Conservation (phyloP, 2,329 filamentous ascomycete genomes). For the Penicillium thymicola region DNA sequence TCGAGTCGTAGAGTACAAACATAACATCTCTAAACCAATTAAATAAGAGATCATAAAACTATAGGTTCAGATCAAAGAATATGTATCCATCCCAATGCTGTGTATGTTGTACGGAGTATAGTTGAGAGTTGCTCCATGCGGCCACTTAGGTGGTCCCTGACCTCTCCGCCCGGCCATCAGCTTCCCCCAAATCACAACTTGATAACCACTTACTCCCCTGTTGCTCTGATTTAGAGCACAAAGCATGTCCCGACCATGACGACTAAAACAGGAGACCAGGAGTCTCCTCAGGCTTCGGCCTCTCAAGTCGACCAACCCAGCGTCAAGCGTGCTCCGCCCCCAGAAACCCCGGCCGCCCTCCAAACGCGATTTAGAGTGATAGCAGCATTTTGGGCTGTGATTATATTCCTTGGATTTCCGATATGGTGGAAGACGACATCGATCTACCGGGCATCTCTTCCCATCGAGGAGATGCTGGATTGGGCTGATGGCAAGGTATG, state of each 20-base stretch:
- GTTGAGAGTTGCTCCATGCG: background rate
- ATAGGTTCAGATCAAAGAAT: background rate
- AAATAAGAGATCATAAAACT: background rate
- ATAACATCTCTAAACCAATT: background rate
- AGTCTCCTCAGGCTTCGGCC: constrained; percentile 25
- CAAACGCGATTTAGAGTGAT: constrained; percentile 72
- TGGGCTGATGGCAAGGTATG: constrained; percentile 86
- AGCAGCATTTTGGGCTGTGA: constrained; percentile 85
- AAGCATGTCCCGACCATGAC: constrained; percentile 39
- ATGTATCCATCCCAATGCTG: background rate
- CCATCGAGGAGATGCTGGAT: constrained; percentile 78
- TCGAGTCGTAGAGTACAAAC: background rate
- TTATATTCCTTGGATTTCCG: constrained; percentile 77
- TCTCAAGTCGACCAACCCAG: constrained; percentile 16
- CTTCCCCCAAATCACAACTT: constrained; percentile 15
- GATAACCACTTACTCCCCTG: constrained; percentile 5
- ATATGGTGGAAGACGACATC: constrained; percentile 96
- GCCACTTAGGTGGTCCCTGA: constrained; percentile 5
- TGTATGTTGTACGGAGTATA: background rate
- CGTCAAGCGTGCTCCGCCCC: constrained; percentile 58
- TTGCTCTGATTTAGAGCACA: constrained; percentile 12
- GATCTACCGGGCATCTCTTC: constrained; percentile 82
- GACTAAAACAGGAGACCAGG: constrained; percentile 32
- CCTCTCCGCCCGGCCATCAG: constrained; percentile 22
- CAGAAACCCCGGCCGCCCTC: constrained; percentile 68